phyloP scores from a whole-genome alignment of 2,329 filamentous ascomycete genomes.

The Xylariales sp. region DNA sequence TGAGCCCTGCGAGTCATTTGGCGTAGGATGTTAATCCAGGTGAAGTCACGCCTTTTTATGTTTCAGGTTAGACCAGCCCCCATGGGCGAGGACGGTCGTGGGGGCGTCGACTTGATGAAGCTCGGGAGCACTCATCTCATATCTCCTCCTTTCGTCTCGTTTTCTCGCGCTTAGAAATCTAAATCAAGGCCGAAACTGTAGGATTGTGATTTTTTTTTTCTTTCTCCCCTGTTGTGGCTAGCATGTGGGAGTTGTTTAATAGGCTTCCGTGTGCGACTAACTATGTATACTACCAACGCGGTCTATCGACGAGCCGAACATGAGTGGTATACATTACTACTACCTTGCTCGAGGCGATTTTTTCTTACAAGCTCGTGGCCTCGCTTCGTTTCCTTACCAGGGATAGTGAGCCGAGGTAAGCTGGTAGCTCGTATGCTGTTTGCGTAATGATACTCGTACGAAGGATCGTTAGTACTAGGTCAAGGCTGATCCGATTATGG shows the following conservation, averaged over 20 bases:
- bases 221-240: neutral
- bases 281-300: neutral
- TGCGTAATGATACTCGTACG: neutral
- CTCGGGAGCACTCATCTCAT: neutral
- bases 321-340: no score
- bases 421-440: neutral
- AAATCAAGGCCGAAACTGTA: neutral
- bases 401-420: neutral
- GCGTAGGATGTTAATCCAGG: neutral
- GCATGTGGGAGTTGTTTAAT: neutral
- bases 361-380: neutral
- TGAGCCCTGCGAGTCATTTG: no score
- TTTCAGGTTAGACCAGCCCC: neutral
- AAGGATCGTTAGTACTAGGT: neutral
- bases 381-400: neutral
- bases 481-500: neutral
- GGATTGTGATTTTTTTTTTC: neutral
- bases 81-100: neutral
- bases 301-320: neutral
- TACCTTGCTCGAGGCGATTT: neutral
- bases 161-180: neutral
- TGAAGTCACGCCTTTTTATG: neutral
- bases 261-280: neutral
- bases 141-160: neutral
- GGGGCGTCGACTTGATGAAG: neutral